Conservation (phyloP, 306 rosid species). For the Medicago lupulina region DNA sequence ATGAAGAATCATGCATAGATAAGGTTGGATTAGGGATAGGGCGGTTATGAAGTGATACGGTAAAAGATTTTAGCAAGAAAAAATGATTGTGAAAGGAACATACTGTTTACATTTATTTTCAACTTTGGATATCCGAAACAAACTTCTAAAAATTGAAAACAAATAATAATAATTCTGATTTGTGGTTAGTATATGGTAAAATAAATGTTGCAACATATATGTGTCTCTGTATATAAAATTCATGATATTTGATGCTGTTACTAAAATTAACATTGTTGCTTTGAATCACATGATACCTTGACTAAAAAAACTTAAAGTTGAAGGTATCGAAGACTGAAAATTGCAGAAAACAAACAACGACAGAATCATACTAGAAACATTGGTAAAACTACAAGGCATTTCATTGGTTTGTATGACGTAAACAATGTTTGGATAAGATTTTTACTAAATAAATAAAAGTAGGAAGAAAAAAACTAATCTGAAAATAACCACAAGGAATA, state of each 20-base stretch:
- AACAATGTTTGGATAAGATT: not conserved
- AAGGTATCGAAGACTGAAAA: not conserved
- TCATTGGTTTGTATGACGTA: conserved; percentile 15
- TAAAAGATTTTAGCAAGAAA: conserved; percentile 11
- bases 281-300: conserved; percentile 12
- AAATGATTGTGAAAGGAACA: conserved; percentile 20
- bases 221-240: not conserved
- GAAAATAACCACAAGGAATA: not conserved
- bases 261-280: not conserved
- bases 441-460: not conserved
- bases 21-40: conserved; percentile 15
- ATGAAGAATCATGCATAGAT: conserved; percentile 26
- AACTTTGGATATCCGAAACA: not conserved
- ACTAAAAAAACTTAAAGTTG: not conserved
- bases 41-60: conserved; percentile 32
- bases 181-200: conserved; percentile 19
- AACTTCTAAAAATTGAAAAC: not conserved
- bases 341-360: conserved; percentile 14
- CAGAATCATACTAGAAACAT: not conserved
- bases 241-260: not conserved
- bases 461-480: not conserved
- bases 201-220: not conserved
- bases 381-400: conserved; percentile 30
- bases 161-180: not conserved
- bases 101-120: not conserved